These are phyloP conservation scores for Setaria italica DNA, from an alignment of 202 grass and related monocot genomes.

Conservation along the genomic window DNA sequence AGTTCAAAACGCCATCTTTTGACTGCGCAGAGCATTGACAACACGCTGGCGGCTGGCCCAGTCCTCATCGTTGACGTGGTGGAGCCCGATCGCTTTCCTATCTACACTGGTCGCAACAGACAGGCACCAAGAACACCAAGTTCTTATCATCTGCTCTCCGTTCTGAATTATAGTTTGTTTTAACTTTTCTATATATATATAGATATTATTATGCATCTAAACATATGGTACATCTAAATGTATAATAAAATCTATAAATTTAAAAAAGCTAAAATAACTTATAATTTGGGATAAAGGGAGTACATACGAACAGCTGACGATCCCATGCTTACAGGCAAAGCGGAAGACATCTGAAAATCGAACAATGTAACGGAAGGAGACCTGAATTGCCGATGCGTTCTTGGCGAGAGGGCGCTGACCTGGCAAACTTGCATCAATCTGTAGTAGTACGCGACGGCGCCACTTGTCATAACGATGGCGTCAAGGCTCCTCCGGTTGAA, in stretches of 20 bases:
- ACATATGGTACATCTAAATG: no score
- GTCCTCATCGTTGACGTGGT: neutral
- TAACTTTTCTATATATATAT: no score
- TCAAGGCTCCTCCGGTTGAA: slow-evolving; percentile 37
- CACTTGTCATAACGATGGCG: slow-evolving; percentile 60
- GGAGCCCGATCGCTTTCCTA: slow-evolving; percentile 10
- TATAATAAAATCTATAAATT: no score
- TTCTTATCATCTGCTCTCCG: neutral
- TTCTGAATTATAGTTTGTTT: no score
- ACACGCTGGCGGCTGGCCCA: neutral
- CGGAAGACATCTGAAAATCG: neutral
- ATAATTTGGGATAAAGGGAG: no score
- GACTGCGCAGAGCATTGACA: slow-evolving; percentile 6
- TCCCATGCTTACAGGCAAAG: neutral
- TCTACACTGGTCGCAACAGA: neutral
- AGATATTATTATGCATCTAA: no score
- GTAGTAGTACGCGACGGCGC: slow-evolving; percentile 61
- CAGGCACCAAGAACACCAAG: neutral
- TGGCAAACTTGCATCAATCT: slow-evolving; percentile 75
- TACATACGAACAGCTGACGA: neutral
- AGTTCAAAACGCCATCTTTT: slow-evolving; percentile 15
- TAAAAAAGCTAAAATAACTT: no score
- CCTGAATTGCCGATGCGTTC: neutral
- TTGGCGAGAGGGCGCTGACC: slow-evolving; percentile 43
- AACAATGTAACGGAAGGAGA: neutral